Evolutionary conservation across 2,329 filamentous ascomycete species (phyloP).

Genomic region (Xylariaceae sp.): DNA sequence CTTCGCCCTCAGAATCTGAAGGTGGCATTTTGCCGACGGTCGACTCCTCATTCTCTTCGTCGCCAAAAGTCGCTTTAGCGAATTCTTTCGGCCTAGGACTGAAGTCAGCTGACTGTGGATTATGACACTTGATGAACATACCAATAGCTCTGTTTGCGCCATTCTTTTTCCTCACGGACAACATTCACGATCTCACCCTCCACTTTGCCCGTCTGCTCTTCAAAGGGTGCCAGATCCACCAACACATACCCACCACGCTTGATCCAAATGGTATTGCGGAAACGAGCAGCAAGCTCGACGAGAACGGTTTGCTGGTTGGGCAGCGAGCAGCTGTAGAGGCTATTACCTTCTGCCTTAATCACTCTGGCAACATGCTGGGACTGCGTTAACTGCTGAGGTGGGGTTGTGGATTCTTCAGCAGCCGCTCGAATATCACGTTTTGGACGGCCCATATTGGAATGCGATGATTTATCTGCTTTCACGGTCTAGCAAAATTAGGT

Average conservation of each 20-base stretch:
- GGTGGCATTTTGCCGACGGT: conserved; percentile 85
- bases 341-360: conserved; percentile 84
- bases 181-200: conserved; percentile 91
- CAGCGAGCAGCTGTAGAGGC: conserved; percentile 79
- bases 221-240: conserved; percentile 69
- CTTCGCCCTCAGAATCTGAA: conserved; percentile 76
- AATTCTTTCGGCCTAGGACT: conserved; percentile 77
- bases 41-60: conserved; percentile 77
- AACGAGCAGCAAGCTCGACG: conserved; percentile 81
- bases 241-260: conserved; percentile 87
- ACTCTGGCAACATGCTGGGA: conserved; percentile 77
- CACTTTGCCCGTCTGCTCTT: conserved; percentile 77
- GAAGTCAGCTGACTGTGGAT: conserved; percentile 13
- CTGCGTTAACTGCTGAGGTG: conserved; percentile 62
- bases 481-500: background rate
- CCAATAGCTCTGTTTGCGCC: conserved; percentile 92
- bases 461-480: background rate
- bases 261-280: conserved; percentile 93
- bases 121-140: conserved; percentile 46
- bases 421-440: conserved; percentile 81
- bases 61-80: conserved; percentile 66
- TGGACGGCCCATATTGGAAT: conserved; percentile 67
- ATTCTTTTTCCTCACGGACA: conserved; percentile 86
- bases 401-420: conserved; percentile 70
- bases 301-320: conserved; percentile 70